These are phyloP conservation scores for Batrachochytrium dendrobatidis DNA, from an alignment of 371 early-diverging fungal species.

Conservation along the genomic window DNA sequence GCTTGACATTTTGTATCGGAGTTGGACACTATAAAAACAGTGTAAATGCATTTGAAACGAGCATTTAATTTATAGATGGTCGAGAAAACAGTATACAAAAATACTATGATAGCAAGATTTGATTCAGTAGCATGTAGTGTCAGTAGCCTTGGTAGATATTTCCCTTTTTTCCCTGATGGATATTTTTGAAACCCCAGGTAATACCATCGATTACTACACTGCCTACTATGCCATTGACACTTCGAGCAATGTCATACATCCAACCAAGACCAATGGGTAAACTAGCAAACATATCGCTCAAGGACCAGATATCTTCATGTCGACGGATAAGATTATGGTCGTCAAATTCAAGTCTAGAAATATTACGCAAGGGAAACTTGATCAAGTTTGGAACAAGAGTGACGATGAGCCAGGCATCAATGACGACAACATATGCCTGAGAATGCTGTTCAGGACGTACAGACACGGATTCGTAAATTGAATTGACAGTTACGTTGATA, in stretches of 20 bases:
- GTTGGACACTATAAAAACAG: no score
- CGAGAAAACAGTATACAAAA: no score
- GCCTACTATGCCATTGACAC: background rate
- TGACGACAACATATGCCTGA: background rate
- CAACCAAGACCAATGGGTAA: background rate
- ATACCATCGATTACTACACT: background rate
- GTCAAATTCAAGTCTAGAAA: constrained; percentile 1
- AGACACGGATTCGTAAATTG: background rate
- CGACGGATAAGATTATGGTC: background rate
- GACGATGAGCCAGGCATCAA: background rate
- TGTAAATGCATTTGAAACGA: no score
- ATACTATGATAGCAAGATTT: no score
- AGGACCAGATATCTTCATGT: background rate
- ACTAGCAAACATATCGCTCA: background rate
- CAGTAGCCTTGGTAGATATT: no score
- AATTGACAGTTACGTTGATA: background rate
- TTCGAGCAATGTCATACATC: background rate
- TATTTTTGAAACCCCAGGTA: no score
- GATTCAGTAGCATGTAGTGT: no score
- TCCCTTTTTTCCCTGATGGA: no score
- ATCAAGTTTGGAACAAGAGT: background rate
- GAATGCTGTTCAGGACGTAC: no score
- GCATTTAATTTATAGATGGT: no score
- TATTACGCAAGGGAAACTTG: background rate
- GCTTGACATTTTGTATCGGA: no score